Conservation (phyloP, 345 rosid species). For the Kandelia obovata region DNA sequence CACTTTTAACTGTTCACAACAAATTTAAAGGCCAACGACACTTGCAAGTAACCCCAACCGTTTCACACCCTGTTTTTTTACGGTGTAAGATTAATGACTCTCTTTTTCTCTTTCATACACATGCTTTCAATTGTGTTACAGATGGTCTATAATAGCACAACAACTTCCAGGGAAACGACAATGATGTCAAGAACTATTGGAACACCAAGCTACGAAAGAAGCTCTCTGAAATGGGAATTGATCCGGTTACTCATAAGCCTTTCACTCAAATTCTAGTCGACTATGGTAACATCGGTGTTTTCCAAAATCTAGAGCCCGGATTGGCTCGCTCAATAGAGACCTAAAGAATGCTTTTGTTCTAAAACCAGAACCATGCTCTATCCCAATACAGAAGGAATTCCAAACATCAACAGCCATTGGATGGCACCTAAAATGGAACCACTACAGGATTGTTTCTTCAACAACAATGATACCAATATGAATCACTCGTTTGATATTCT, state of each 20-base stretch:
- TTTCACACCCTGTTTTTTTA: constrained; percentile 16
- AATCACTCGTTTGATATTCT: constrained; percentile 52
- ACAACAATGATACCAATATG: not conserved
- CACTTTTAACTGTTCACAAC: not conserved
- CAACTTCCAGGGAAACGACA: constrained; percentile 91
- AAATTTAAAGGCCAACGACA: not conserved
- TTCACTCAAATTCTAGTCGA: constrained; percentile 87
- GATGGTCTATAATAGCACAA: constrained; percentile 93
- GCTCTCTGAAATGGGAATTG: constrained; percentile 90
- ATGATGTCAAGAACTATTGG: constrained; percentile 93
- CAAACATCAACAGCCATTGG: constrained; percentile 20
- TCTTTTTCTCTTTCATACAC: not conserved
- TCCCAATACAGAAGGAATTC: constrained; percentile 3
- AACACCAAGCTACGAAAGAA: constrained; percentile 84
- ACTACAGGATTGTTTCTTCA: constrained; percentile 20
- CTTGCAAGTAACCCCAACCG: constrained; percentile 13
- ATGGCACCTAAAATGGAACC: constrained; percentile 28
- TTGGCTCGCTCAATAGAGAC: constrained; percentile 48
- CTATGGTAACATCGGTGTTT: constrained; percentile 69
- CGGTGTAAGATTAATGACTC: constrained; percentile 6
- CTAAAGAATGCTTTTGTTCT: constrained; percentile 26
- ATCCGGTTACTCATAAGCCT: constrained; percentile 87
- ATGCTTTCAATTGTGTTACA: constrained; percentile 14
- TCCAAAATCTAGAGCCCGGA: constrained; percentile 38
- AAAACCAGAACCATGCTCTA: constrained; percentile 24